phyloP scores from a whole-genome alignment of 1,284 basidiomycete species.

The Sphagnurus paluster region DNA sequence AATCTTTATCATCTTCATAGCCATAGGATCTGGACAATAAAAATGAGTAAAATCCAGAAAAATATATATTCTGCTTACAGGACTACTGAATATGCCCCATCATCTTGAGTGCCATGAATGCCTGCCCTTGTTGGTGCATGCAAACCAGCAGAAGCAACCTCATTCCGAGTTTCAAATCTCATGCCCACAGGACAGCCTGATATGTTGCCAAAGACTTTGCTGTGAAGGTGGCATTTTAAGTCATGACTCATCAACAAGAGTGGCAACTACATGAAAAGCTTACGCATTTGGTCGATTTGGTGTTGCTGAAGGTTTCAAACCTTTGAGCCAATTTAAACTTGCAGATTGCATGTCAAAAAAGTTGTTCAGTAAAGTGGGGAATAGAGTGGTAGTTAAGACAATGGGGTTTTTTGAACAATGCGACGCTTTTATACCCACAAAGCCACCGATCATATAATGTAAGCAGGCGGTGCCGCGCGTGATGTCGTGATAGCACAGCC shows the following conservation, averaged over 20 bases:
- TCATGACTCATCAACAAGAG: neutral
- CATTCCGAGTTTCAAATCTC: constrained; percentile 19
- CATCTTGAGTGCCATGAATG: constrained; percentile 24
- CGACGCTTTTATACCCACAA: no score
- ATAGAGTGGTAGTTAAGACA: neutral
- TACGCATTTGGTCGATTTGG: constrained; percentile 13
- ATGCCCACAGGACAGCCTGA: constrained; percentile 26
- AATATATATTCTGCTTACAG: constrained; percentile 16
- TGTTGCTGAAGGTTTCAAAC: constrained; percentile 8
- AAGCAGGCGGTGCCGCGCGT: no score
- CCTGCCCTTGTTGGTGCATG: constrained; percentile 26
- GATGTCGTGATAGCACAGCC: no score
- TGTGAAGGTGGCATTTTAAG: neutral
- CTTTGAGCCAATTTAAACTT: constrained; percentile 7
- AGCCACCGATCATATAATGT: no score
- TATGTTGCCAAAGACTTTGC: constrained; percentile 20
- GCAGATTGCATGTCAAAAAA: neutral
- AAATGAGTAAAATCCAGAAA: neutral
- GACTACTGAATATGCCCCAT: constrained; percentile 30
- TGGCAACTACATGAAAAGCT: neutral
- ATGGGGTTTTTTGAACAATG: neutral
- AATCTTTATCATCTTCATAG: constrained; percentile 30
- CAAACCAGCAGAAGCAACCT: constrained; percentile 24
- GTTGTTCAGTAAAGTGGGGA: neutral
- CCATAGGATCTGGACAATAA: constrained; percentile 25